Base-by-base conservation (phyloP, 352 stramenopile genomes). In the Phytophthora ramorum region DNA sequence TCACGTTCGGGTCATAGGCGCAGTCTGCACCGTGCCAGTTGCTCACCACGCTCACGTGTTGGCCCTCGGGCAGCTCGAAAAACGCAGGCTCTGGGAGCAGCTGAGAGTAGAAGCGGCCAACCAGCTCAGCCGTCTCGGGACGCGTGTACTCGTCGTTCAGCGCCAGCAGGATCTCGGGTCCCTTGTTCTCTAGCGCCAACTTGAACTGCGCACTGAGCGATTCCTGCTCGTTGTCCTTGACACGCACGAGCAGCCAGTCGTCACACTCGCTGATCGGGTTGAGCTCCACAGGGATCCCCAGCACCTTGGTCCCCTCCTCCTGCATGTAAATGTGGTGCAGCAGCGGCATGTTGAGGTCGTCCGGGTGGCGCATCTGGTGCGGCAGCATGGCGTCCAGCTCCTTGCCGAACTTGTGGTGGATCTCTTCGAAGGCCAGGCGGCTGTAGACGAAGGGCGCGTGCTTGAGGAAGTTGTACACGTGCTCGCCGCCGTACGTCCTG, bases 301-400 rank as follows among this genome's bases (percentile, higher is more conserved):
- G 72, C 46, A 65, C 34, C 26, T 71, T 72, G 8, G 80, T 79
- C 2, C 87, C 85, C 72, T 95, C 83, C 49, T 93, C 85, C 63
- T 86, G 74, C 87, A 95, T 95, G 73, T 91, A 95, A 43, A 93
- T 89, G 63, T 93, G 85, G 47, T 95, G 85, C 56, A 95, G 57
- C 45, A 95, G 68, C 41, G 87, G 87, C 64, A 95, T 85, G 59
- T 95, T 95, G 20, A 95, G 69, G 58, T 95, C 85, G 41, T 90
- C 56, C 17, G 73, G 66, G 55, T 91, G 77, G 12, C 84, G 84
- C 61, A 92, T 58, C 65, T 92, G 83, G 53, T 91, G 80, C 7
- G 58, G 45, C 7, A 90, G 63, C 63, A 77, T 95, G 12, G 68
- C 66, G 17, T 91, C 73, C 6, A 95, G 66, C 41, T 78, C 62